Conservation (phyloP, 768 basidiomycete genomes). For the Serendipita vermifera region DNA sequence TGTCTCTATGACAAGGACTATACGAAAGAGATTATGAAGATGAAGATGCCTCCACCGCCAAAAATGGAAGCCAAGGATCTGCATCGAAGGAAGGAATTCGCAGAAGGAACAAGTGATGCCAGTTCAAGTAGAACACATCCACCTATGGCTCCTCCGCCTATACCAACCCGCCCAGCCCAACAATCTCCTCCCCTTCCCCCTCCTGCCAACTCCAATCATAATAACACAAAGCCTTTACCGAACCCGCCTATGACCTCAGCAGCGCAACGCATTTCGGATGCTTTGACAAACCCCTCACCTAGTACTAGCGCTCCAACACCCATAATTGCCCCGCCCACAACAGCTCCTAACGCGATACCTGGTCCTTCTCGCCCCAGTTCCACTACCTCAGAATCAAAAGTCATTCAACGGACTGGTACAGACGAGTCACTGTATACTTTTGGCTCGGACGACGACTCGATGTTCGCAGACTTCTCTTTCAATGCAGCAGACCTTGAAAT, state of each 20-base stretch:
- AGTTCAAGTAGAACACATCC: background rate
- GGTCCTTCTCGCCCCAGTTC: background rate
- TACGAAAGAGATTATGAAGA: slow-evolving; percentile 69
- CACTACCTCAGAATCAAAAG: background rate
- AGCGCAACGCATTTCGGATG: too few species aligned
- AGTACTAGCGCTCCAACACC: too few species aligned
- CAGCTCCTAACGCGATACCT: too few species aligned
- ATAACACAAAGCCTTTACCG: too few species aligned
- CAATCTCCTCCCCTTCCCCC: too few species aligned
- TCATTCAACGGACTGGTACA: background rate
- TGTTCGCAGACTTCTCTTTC: background rate
- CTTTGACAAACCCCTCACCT: too few species aligned
- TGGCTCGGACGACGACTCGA: slow-evolving; percentile 1
- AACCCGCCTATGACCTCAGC: too few species aligned
- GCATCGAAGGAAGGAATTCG: background rate
- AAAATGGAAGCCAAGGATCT: background rate
- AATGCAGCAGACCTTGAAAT: too few species aligned
- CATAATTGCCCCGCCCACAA: too few species aligned
- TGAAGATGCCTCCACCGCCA: slow-evolving; percentile 33
- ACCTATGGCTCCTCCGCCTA: background rate
- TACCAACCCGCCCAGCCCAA: background rate
- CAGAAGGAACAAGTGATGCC: background rate
- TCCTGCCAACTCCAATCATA: too few species aligned
- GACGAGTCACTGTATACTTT: background rate
- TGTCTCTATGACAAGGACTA: slow-evolving; percentile 96